Evolutionary conservation across 345 rosid genomes (phyloP), one percentile per base, ranked within the genome.

Genomic region (Kandelia obovata): DNA sequence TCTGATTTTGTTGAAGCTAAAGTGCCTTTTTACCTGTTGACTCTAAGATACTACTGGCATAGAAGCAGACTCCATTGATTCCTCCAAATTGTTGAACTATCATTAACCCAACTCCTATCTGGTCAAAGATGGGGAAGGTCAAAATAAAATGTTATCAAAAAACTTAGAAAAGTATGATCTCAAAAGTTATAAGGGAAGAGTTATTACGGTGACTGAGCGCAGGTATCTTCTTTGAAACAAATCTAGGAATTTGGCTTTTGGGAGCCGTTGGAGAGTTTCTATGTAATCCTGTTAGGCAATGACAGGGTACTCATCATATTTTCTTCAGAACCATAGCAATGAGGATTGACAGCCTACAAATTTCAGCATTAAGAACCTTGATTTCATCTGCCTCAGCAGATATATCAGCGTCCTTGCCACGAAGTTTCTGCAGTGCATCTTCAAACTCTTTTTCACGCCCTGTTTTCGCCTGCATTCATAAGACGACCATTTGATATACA

Each of bases 91-190:
- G 97, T 75, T 94, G 98, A 81, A 80, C 75, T 59, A 87, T 85
- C 98, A 91, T 94, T 69, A 94, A 37, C 68, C 97, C 97, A 43
- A 91, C 95, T 65, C 95, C 97, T 70, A 91, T 94, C 96, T 94
- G 84, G 66, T 81, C 66, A 75, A 59, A 66, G 53, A 60, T 30
- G 58, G 6, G 16, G 62, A 64, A 61, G 17, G 46, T 43, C 31
- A 7, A 27, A 30, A 52, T 25, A 10, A 53, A 58, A 30, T 60
- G 53, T 27, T 20, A 17, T 71, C 55, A 16, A 27, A 46, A 6
- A 11, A 23, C 19, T 39, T 37, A 68, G 68, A 46, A 43, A 32
- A 19, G 25, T 30, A 4, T 16, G 23, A 37, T 53, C 56, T 20
- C 7, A 58, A 15, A 21, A 32, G 5, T 17, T 62, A 30, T 15